Evolutionary conservation across 305 asterid species (phyloP).

Genomic region (Fraxinus sp.): DNA sequence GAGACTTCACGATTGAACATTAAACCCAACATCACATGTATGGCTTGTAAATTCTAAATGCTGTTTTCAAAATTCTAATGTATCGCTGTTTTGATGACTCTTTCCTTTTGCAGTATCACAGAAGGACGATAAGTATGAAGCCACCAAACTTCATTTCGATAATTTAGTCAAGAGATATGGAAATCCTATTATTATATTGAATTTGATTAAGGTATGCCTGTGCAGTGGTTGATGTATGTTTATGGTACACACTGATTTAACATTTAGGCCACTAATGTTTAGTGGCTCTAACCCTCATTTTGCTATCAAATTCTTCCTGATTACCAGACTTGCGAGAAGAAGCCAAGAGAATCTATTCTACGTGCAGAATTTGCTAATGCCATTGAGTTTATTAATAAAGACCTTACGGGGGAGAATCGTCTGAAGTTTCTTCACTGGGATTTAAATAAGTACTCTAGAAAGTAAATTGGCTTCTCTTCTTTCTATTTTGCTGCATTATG

Average conservation of each 20-base stretch:
- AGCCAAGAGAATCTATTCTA: constrained; percentile 88
- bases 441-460: constrained; percentile 72
- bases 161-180: constrained; percentile 89
- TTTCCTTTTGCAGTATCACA: constrained; percentile 57
- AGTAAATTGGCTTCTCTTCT: constrained; percentile 36
- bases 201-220: constrained; percentile 77
- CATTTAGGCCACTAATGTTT: constrained; percentile 5
- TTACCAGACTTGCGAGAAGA: constrained; percentile 83
- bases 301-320: constrained; percentile 18
- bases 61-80: constrained; percentile 14
- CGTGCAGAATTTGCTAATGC: constrained; percentile 83
- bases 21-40: constrained; percentile 88
- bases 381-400: constrained; percentile 69
- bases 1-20: constrained; percentile 80
- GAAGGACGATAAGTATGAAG: constrained; percentile 74
- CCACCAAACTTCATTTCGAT: constrained; percentile 90
- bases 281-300: neutral
- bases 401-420: constrained; percentile 57
- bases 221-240: neutral
- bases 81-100: constrained; percentile 20
- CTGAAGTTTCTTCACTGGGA: constrained; percentile 98
- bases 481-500: neutral
- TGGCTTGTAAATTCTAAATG: constrained; percentile 26
- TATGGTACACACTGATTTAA: constrained; percentile 13
- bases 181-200: constrained; percentile 82